A percentile compares a stretch with the other conserved stretches of the same genome.
phyloP scores from a whole-genome alignment of 2,329 filamentous ascomycete genomes.

The Macrophomina pseudophaseolina region DNA sequence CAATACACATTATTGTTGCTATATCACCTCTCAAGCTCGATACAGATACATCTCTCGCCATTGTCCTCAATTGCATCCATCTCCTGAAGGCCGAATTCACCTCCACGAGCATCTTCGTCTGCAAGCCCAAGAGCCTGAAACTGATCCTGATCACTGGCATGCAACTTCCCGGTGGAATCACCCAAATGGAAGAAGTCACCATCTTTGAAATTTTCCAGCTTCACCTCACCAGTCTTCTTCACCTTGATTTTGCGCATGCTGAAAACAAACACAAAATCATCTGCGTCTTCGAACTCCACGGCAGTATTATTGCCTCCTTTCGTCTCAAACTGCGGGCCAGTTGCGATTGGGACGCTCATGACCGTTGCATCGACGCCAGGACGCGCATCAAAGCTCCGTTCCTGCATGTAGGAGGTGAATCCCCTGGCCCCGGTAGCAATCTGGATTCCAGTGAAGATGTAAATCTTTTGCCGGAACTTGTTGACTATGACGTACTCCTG shows the following conservation, averaged over 20 bases:
- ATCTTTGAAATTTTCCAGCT: background rate
- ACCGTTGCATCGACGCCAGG: background rate
- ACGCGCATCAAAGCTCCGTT: background rate
- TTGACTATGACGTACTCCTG: slow-evolving; percentile 7
- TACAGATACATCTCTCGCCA: background rate
- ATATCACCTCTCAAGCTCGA: background rate
- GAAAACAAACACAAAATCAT: slow-evolving; percentile 25
- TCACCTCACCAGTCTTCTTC: slow-evolving; percentile 2
- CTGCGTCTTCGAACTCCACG: slow-evolving; percentile 1
- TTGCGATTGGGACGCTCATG: background rate
- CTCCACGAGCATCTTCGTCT: background rate
- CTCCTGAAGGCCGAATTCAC: slow-evolving; percentile 2
- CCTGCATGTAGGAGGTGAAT: background rate
- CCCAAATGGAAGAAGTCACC: slow-evolving; percentile 10
- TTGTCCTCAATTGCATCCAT: slow-evolving; percentile 5
- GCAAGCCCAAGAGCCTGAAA: slow-evolving; percentile 6
- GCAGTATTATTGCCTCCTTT: background rate
- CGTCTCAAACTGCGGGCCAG: background rate
- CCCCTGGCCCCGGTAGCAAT: background rate
- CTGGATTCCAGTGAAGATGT: slow-evolving; percentile 18
- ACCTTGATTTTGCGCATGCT: slow-evolving; percentile 8
- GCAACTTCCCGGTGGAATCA: background rate
- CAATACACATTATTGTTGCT: too few relatives aligned
- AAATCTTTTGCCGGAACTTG: slow-evolving; percentile 1
- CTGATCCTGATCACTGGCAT: background rate